Evolutionary conservation across 2,329 filamentous ascomycete genomes (phyloP).

Genomic region (Sarocladium brachiariae): DNA sequence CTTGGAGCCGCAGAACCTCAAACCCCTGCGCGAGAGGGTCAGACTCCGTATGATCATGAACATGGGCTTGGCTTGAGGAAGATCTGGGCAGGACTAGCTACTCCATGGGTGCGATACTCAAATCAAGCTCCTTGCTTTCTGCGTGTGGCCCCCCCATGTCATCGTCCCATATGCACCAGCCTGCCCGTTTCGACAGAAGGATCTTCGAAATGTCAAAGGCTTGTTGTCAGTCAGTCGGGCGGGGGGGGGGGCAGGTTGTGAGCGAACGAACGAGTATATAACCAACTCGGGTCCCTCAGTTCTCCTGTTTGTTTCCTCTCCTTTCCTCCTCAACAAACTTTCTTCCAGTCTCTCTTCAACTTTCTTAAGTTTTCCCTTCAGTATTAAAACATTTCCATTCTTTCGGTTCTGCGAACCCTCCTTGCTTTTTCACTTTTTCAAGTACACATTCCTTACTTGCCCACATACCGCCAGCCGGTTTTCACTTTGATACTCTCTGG

Average conservation of each 20-base stretch:
- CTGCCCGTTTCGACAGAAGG: not conserved
- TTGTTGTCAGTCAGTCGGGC: too few relatives aligned
- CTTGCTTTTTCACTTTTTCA: not conserved
- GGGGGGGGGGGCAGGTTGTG: too few relatives aligned
- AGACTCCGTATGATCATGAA: too few relatives aligned
- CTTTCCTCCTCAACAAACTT: conserved; percentile 8
- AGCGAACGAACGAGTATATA: too few relatives aligned
- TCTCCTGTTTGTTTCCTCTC: not conserved
- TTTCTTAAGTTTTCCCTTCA: conserved; percentile 9
- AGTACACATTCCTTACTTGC: conserved; percentile 1
- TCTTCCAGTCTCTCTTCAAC: conserved; percentile 7
- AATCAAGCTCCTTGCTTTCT: too few relatives aligned
- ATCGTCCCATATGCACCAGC: conserved; percentile 4
- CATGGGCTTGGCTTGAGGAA: too few relatives aligned
- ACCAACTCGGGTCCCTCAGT: not conserved
- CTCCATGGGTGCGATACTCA: too few relatives aligned
- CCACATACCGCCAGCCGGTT: conserved; percentile 4
- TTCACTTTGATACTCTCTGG: not conserved
- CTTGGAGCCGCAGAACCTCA: too few relatives aligned
- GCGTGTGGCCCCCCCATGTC: conserved; percentile 3
- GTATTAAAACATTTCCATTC: conserved; percentile 6
- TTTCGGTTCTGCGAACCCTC: conserved; percentile 10
- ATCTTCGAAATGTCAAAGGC: not conserved
- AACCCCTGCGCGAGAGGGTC: too few relatives aligned
- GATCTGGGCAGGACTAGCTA: too few relatives aligned